Base-by-base conservation (phyloP, 257 asterid species). In the Knoxia roxburghii region DNA sequence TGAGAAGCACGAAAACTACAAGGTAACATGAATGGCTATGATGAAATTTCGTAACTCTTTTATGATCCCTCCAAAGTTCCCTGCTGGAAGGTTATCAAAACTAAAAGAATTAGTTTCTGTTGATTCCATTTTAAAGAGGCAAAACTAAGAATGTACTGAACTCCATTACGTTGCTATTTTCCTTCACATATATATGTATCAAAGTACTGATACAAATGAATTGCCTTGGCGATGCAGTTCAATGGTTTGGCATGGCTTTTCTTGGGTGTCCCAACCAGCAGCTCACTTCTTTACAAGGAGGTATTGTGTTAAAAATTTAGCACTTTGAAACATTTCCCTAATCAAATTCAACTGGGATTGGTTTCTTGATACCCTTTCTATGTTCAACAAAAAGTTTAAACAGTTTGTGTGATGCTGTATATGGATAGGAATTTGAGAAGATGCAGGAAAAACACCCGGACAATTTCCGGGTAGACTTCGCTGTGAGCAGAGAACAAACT, bases 201-300 rank as follows among this genome's bases (percentile, higher is more conserved):
- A 21, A 23, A 45, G 11, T 77, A 33, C 67, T 64, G 50, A 68
- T 50, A 50, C 26, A 56, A 50, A 39, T 27, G 35, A 6, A 5
- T 51, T 29, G 51, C 53, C 64, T 68, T 77, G 29, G 51, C 14
- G 66, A 43, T 84, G 76, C 81, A 93, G 99, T 93, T 88, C 89
- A 93, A 90, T 39, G 99, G 99, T 39, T 74, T 88, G 77, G 97
- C 96, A 62, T 93, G 99, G 99, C 95, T 93, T 30, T 93, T 93
- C 91, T 75, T 93, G 85, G 99, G 99, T 33, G 99, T 93, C 71
- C 99, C 99, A 27, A 90, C 99, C 29, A 76, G 92, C 89, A 90
- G 97, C 80, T 93, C 98, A 7, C 77, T 93, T 70, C 96, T 93
- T 40, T 93, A 93, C 94, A 93, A 90, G 73, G 98, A 93, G 90